These are phyloP conservation scores for Plasmodium sp. DNA, from an alignment of 169 alveolate genomes.

Conservation along the genomic window DNA sequence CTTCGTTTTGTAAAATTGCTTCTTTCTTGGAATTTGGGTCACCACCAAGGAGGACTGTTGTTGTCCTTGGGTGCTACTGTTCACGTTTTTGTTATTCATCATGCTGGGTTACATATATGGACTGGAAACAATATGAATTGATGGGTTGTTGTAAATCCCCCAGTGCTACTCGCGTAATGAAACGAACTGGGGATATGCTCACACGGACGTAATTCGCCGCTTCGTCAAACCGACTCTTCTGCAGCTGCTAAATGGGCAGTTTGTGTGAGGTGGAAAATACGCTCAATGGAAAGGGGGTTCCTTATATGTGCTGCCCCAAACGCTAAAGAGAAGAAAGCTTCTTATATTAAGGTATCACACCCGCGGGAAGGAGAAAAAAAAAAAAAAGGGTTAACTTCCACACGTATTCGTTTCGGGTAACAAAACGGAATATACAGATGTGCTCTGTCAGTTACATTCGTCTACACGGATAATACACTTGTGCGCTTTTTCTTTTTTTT, in stretches of 20 bases:
- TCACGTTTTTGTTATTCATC: constrained; percentile 31
- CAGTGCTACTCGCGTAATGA: not conserved
- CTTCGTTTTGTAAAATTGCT: constrained; percentile 65
- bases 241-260: not conserved
- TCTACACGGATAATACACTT: not conserved
- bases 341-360: not conserved
- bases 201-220: not conserved
- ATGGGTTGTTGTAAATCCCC: not conserved
- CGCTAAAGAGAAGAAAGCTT: not conserved
- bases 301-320: not conserved
- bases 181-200: not conserved
- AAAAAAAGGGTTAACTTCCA: not conserved
- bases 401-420: not conserved
- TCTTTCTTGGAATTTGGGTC: constrained; percentile 65
- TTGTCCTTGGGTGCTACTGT: not conserved
- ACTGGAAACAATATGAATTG: not conserved
- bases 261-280: not conserved
- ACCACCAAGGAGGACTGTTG: constrained; percentile 32
- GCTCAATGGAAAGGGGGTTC: not conserved
- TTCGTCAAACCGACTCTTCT: not conserved
- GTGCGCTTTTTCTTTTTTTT: not conserved
- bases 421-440: not conserved
- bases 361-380: not conserved
- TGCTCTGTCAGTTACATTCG: not conserved
- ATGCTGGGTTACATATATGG: not conserved